Evolutionary conservation across 345 rosid species (phyloP).

Genomic region (Cardamine occulta): DNA sequence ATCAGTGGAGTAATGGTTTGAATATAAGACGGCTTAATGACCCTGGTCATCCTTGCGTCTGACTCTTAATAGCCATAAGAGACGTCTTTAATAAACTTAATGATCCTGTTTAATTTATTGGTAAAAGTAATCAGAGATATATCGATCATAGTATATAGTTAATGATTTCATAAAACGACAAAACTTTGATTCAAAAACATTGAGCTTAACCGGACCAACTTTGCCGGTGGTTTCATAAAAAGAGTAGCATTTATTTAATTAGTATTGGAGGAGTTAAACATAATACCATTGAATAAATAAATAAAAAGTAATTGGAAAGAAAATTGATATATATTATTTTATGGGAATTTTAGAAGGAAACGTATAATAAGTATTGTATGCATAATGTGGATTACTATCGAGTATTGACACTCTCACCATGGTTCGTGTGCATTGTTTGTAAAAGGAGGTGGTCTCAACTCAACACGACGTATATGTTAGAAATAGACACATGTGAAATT

Average conservation of each 20-base stretch:
- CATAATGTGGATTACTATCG: constrained; percentile 1
- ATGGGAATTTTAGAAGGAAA: not conserved
- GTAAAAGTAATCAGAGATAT: constrained; percentile 8
- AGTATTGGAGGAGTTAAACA: not conserved
- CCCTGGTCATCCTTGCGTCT: constrained; percentile 25
- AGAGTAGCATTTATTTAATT: not conserved
- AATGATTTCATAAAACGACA: constrained; percentile 25
- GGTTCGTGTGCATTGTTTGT: constrained; percentile 4
- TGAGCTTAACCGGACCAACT: constrained; percentile 22
- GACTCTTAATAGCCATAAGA: constrained; percentile 43
- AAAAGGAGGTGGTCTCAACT: constrained; percentile 21
- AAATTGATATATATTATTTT: not conserved
- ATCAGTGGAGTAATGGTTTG: constrained; percentile 41
- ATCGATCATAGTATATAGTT: not conserved
- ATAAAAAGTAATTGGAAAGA: not conserved
- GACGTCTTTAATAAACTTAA: constrained; percentile 27
- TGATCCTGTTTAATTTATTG: constrained; percentile 28
- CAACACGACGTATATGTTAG: constrained; percentile 17
- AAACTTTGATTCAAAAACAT: constrained; percentile 6
- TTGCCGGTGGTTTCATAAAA: not conserved
- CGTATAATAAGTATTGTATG: not conserved
- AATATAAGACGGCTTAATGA: constrained; percentile 17
- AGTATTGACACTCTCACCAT: not conserved
- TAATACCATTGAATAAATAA: not conserved
- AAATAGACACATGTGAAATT: constrained; percentile 18